Percentiles rank a stretch among this genome's conserved stretches.
phyloP scores from a whole-genome alignment of 1,139 yeast genomes.

The Barnettozyma hawaiiensis region DNA sequence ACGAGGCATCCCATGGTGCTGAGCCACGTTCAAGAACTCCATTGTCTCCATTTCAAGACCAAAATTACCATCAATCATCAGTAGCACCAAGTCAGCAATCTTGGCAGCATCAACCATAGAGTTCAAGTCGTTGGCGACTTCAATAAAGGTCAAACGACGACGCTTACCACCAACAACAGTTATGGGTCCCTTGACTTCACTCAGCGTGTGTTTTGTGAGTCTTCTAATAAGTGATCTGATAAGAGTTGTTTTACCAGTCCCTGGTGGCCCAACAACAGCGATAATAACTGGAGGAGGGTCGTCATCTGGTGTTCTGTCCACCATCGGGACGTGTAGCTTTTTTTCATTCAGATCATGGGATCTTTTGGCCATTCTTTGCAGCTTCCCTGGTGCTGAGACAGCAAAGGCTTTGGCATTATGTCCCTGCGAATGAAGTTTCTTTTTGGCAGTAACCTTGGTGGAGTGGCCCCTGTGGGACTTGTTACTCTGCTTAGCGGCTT shows the following conservation, averaged over 20 bases:
- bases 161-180: conserved; percentile 97
- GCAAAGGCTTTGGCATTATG: conserved; percentile 94
- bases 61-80: conserved; percentile 92
- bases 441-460: conserved; percentile 63
- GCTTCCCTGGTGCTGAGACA: conserved; percentile 84
- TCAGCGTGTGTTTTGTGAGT: conserved; percentile 79
- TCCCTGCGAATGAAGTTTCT: conserved; percentile 86
- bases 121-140: conserved; percentile 86
- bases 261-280: conserved; percentile 98
- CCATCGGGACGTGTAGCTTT: conserved; percentile 94
- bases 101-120: conserved; percentile 97
- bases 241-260: conserved; percentile 94
- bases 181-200: conserved; percentile 90
- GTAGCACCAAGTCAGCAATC: conserved; percentile 84
- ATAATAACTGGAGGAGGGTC: conserved; percentile 96
- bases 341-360: conserved; percentile 82
- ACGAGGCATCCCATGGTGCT: conserved; percentile 98
- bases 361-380: conserved; percentile 80
- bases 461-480: conserved; percentile 56
- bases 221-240: conserved; percentile 85
- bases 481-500: conserved; percentile 43
- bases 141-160: conserved; percentile 87
- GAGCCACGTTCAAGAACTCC: conserved; percentile 95
- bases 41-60: conserved; percentile 99
- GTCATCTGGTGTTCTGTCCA: conserved; percentile 94